Evolutionary conservation across 23 red algal species (phyloP), one percentile per base, ranked within the genome.

Genomic region (Gracilaria vermiculophylla): DNA sequence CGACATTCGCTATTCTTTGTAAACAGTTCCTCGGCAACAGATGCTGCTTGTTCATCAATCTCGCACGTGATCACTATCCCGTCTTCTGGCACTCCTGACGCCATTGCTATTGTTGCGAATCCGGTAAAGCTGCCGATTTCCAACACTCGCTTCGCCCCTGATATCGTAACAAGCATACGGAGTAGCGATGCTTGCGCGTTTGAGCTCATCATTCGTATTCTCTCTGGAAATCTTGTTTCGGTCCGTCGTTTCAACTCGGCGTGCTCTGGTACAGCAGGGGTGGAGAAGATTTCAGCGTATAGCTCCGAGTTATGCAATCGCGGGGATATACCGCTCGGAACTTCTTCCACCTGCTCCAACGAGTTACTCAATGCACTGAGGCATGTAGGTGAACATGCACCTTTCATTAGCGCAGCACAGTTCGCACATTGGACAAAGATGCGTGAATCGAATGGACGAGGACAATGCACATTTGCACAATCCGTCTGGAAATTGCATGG

Each of bases 61-160:
- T 98, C 96, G 64, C 93, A 86, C 12, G 93, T 93, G 19, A 98
- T 44, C 2, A 95, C 57, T 9, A 58, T 17, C 19, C 83, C 62
- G 16, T 16, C 82, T 5, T 44, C 23, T 12, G 72, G 74, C 21
- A 99, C 27, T 24, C 55, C 93, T 5, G 79, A 70, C 0, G 97
- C 97, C 80, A 99, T 92, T 32, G 77, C 80, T 34, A 99, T 27
- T n/a, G 97, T 78, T 19, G 77, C 70, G 76, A 95, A 94, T 29
- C 97, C 97, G 5, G 97, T 99, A 50, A 99, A 99, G 13, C 93
- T 99, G 47, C 97, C 97, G 28, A 99, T 74, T 77, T 99, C 97
- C 43, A 99, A 52, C 16, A 95, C 89, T 19, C 92, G 39, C 50
- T 50, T 66, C 12, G 90, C 86, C 13, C 70, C 74, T 37, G 85